Evolutionary conservation across 257 asterid genomes (phyloP), one percentile per base, ranked within the genome.

Genomic region (Plectranthus barbatus): DNA sequence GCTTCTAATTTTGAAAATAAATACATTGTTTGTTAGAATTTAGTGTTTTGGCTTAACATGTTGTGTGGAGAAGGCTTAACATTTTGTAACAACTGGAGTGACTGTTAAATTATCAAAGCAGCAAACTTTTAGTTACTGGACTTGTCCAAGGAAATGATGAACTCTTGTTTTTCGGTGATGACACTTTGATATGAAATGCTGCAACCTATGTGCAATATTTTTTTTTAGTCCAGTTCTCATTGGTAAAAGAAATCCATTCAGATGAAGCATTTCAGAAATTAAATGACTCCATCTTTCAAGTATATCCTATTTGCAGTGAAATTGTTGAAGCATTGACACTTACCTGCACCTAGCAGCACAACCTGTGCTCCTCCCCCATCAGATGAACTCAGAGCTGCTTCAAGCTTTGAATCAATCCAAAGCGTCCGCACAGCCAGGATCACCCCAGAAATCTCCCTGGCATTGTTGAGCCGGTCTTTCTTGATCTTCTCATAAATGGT

Each of bases 261-360:
- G 11, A 15, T 39, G 33, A 21, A 39, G 42, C 60, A 47, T 23
- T 31, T 31, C 3, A 31, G 36, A 31, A 31, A 31, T n/a, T n/a
- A n/a, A n/a, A n/a, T n/a, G n/a, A n/a, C n/a, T n/a, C n/a, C n/a
- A n/a, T n/a, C n/a, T n/a, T n/a, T n/a, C n/a, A n/a, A n/a, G 36
- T 2, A 31, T 31, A n/a, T 11, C 1, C 50, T 36, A 10, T 23
- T 13, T 3, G n/a, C n/a, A 41, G 14, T 9, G 37, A 23, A 55
- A 71, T 36, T 55, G 47, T 11, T 12, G 5, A 33, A 68, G 62
- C 20, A 39, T 5, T 18, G 36, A 13, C 56, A 71, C 80, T 19
- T 72, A 91, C 97, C 98, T 84, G 98, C 98, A 60, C 98, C 98
- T 10, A 92, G 93, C 58, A 92, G 90, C 41, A 92, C 97, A 51